A percentile compares a stretch with the other conserved stretches of the same genome.
Conservation (phyloP, 2,329 filamentous ascomycete species). For the Cylindrodendrum hubeiense region DNA sequence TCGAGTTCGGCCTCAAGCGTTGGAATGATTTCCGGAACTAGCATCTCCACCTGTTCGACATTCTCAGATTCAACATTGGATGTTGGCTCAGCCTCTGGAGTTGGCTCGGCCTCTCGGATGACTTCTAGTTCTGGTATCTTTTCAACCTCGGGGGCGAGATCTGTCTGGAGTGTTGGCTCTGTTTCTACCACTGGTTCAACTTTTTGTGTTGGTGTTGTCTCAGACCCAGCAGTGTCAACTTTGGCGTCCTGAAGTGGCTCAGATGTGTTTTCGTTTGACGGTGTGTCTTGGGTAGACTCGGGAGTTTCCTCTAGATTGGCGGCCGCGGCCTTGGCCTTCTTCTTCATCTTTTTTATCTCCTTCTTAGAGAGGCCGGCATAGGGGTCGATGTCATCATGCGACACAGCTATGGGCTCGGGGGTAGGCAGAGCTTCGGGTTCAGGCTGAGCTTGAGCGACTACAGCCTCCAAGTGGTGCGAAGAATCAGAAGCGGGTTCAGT, state of each 20-base stretch:
- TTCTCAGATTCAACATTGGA: background rate
- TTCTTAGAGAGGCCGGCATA: conserved; percentile 33
- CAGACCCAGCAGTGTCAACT: background rate
- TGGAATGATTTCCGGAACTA: background rate
- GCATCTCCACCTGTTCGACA: background rate
- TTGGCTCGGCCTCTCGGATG: background rate
- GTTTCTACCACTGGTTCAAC: background rate
- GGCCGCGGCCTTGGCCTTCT: conserved; percentile 15
- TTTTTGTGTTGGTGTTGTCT: background rate
- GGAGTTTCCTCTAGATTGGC: background rate
- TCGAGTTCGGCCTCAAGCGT: background rate
- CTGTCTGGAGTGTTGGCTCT: background rate
- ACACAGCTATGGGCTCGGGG: background rate
- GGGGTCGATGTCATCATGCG: background rate
- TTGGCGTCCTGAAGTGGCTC: background rate
- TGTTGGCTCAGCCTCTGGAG: background rate
- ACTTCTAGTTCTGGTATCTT: background rate
- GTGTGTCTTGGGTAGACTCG: background rate
- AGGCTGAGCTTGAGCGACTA: background rate
- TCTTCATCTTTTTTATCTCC: conserved; percentile 34
- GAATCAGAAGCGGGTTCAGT: background rate
- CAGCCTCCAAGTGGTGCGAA: background rate
- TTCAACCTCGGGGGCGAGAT: background rate
- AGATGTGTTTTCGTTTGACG: background rate
- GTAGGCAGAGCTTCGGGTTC: conserved; percentile 2